These are phyloP conservation scores for Harringtonia aguacate DNA, from an alignment of 2,329 filamentous ascomycete genomes.

Conservation along the genomic window DNA sequence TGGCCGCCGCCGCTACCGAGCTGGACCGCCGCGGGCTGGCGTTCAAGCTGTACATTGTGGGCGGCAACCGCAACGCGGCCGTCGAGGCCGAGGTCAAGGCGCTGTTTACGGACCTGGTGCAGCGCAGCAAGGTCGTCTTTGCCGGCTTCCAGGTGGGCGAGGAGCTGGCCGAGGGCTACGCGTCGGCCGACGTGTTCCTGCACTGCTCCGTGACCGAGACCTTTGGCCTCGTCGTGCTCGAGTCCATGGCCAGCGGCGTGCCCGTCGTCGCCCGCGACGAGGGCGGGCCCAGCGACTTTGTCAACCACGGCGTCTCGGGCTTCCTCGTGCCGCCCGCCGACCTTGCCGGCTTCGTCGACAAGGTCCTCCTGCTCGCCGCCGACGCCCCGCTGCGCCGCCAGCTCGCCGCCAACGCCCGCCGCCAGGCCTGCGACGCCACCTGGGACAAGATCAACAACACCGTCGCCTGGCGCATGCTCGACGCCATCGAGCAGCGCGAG, in stretches of 20 bases:
- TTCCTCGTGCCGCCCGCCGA: conserved; percentile 51
- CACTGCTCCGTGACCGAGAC: conserved; percentile 65
- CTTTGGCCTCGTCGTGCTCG: conserved; percentile 59
- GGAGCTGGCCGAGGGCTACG: conserved; percentile 54
- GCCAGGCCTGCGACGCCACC: conserved; percentile 50
- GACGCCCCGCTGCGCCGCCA: conserved; percentile 30
- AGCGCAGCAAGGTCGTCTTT: conserved; percentile 48
- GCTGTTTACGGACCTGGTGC: conserved; percentile 41
- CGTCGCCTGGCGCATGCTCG: conserved; percentile 53
- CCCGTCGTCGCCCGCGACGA: conserved; percentile 60
- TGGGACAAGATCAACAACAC: conserved; percentile 65
- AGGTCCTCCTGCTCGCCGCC: conserved; percentile 36
- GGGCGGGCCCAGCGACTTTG: conserved; percentile 58
- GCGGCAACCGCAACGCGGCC: conserved; percentile 53
- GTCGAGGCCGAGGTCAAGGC: conserved; percentile 51
- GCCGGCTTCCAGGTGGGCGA: conserved; percentile 53
- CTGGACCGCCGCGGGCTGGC: conserved; percentile 43
- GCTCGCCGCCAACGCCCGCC: conserved; percentile 38
- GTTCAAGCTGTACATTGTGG: conserved; percentile 57
- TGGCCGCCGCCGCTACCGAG: conserved; percentile 42
- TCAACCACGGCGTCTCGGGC: conserved; percentile 47
- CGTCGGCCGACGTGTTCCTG: conserved; percentile 57
- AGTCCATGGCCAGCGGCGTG: conserved; percentile 60
- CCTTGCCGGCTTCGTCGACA: conserved; percentile 44
- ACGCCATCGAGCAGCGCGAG: conserved; percentile 36